Base-by-base conservation (phyloP, 1,284 basidiomycete genomes). In the Tilletia walkeri region DNA sequence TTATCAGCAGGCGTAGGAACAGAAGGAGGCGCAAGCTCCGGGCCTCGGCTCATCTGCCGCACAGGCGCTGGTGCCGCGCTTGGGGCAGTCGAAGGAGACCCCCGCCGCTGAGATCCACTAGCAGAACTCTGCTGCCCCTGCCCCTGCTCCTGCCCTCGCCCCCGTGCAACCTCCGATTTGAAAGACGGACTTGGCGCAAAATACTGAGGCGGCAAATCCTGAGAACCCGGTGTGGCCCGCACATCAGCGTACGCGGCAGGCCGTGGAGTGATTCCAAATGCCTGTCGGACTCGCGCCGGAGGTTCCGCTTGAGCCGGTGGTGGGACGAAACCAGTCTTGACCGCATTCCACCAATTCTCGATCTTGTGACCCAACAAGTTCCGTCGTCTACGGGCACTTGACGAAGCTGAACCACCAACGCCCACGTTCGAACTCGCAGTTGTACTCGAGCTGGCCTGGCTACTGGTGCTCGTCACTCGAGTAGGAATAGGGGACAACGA, bases 301-400 rank as follows among this genome's bases (percentile, higher is more conserved):
- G 47, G 53, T 30, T 50, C 54, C 12, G 50, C 7, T 53, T 53
- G 50, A 12, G 50, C 50, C 16, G 50, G 50, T 36, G 59, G 65
- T 66, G 68, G 50, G 34, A 34, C 75, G 67, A 81, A 81, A 50
- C 78, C 78, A 5, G 78, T 75, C 73, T 81, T 81, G 73, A 81
- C 79, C 4, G 79, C 78, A 65, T 76, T 78, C 79, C 79, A 81
- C 79, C 79, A 81, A 2, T 79, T 77, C 49, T 81, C 79, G 68
- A 81, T 80, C 72, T 80, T 80, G 69, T 72, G 70, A 30, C 78
- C 77, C n/a, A 81, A 70, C 63, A 78, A 71, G 66, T 75, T 75
- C 20, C 74, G 70, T 36, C 74, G 71, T 47, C 75, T 71, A 2
- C 78, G 72, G 39, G 72, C 71, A 34, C 59, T 63, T 5, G 36